phyloP scores from a whole-genome alignment of 441 rosid species.

The Brassica hybrid region DNA sequence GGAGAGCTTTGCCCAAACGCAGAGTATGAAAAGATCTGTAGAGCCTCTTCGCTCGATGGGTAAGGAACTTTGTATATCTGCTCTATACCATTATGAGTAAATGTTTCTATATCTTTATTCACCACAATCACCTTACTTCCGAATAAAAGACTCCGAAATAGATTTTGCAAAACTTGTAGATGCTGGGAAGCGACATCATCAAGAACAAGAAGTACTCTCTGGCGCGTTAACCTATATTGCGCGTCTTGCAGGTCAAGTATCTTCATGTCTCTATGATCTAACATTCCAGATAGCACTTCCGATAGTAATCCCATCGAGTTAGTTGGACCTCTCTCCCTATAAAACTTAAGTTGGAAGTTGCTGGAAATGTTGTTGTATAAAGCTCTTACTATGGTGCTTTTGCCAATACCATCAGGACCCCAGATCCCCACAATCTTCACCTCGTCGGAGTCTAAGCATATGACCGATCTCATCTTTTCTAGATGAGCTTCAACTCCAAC shows the following conservation, averaged over 20 bases:
- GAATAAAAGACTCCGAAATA: neutral
- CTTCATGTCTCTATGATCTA: slow-evolving; percentile 23
- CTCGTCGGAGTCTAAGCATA: slow-evolving; percentile 23
- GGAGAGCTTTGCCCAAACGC: slow-evolving; percentile 31
- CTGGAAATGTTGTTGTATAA: neutral
- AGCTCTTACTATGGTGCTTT: slow-evolving; percentile 22
- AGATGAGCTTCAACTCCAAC: slow-evolving; percentile 27
- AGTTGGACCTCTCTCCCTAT: neutral
- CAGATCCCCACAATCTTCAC: slow-evolving; percentile 26
- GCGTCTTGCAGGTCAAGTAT: neutral
- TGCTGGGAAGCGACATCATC: neutral
- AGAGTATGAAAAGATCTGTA: slow-evolving; percentile 22
- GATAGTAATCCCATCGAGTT: neutral
- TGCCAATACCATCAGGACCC: slow-evolving; percentile 27
- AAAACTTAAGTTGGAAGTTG: slow-evolving; percentile 22
- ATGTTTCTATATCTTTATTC: neutral
- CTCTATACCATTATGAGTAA: neutral
- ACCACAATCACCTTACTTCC: slow-evolving; percentile 24
- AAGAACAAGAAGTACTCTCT: slow-evolving; percentile 29
- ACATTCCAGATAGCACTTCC: neutral
- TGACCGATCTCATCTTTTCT: neutral
- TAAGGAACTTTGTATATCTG: slow-evolving; percentile 16
- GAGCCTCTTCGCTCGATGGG: slow-evolving; percentile 22
- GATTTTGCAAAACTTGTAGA: neutral
- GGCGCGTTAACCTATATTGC: neutral